Conservation (phyloP, 2,329 filamentous ascomycete genomes). For the Biscogniauxia marginata region DNA sequence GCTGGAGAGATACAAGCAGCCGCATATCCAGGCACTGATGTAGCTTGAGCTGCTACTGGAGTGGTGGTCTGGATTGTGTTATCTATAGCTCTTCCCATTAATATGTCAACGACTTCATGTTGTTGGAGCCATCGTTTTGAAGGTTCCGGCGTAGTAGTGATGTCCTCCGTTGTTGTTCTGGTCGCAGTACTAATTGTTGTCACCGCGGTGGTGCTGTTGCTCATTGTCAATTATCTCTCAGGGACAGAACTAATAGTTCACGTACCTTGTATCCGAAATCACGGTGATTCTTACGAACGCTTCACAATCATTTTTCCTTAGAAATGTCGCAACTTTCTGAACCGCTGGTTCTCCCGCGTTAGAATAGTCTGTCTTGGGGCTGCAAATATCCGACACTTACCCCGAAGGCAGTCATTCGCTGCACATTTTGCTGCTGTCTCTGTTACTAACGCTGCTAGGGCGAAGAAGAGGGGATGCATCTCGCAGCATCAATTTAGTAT, state of each 20-base stretch:
- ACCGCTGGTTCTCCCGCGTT: not conserved
- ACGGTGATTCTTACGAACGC: slow-evolving; percentile 6
- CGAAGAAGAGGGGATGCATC: not conserved
- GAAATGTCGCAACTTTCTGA: slow-evolving; percentile 3
- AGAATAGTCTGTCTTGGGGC: not conserved
- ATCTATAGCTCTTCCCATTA: slow-evolving; percentile 9
- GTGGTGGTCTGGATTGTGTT: not conserved
- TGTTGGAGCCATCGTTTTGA: slow-evolving; percentile 18
- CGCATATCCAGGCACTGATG: slow-evolving; percentile 16
- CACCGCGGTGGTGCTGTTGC: slow-evolving; percentile 2
- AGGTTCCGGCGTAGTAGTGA: slow-evolving; percentile 8
- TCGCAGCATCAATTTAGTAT: not conserved
- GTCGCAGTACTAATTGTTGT: slow-evolving; percentile 8
- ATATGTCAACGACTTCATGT: slow-evolving; percentile 15
- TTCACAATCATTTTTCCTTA: slow-evolving; percentile 13
- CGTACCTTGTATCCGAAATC: slow-evolving; percentile 12
- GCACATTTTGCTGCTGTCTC: slow-evolving; percentile 8
- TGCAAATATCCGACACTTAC: not conserved
- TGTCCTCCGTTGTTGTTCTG: slow-evolving; percentile 12
- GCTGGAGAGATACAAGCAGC: slow-evolving; percentile 12
- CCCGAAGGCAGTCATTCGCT: slow-evolving; percentile 12
- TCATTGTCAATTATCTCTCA: not conserved
- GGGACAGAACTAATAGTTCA: not conserved
- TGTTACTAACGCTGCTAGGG: slow-evolving; percentile 1
- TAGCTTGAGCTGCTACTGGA: not conserved